These are phyloP conservation scores for Sonneratia caseolaris DNA, from an alignment of 345 rosid species.

Conservation along the genomic window DNA sequence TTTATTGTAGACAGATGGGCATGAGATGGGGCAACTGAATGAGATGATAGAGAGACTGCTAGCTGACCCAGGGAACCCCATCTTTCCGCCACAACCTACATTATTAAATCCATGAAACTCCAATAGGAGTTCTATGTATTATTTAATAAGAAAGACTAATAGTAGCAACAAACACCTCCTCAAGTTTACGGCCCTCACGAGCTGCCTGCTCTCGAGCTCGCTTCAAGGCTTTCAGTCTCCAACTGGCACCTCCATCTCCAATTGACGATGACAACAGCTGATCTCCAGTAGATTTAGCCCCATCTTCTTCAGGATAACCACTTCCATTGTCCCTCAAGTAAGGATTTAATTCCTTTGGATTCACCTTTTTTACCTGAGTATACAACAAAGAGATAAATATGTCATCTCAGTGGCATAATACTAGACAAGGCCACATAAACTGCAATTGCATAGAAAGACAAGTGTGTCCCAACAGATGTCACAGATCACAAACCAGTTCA, in stretches of 20 bases:
- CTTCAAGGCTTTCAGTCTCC: constrained; percentile 86
- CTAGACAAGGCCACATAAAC: neutral
- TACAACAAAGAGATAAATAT: neutral
- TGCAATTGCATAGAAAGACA: neutral
- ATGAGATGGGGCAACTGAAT: constrained; percentile 63
- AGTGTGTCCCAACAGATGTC: neutral
- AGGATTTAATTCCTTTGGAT: constrained; percentile 84
- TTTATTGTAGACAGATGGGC: constrained; percentile 82
- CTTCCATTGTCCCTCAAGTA: constrained; percentile 59
- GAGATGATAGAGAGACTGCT: constrained; percentile 62
- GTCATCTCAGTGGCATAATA: neutral
- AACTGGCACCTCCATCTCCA: constrained; percentile 96
- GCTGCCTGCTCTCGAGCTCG: constrained; percentile 89
- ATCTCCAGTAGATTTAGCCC: constrained; percentile 23
- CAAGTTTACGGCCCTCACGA: constrained; percentile 62
- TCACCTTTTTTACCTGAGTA: constrained; percentile 32
- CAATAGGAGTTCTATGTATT: constrained; percentile 7
- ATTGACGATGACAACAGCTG: constrained; percentile 41
- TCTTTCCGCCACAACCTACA: constrained; percentile 74
- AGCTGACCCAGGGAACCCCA: constrained; percentile 77
- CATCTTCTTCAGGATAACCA: constrained; percentile 72
- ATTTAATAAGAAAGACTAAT: neutral
- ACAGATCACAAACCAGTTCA: neutral
- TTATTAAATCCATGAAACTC: constrained; percentile 9
- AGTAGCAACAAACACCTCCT: constrained; percentile 33